Percentiles rank a stretch among this genome's conserved stretches.
Conservation (phyloP, 768 basidiomycete species). For the Favolaschia claudopus region DNA sequence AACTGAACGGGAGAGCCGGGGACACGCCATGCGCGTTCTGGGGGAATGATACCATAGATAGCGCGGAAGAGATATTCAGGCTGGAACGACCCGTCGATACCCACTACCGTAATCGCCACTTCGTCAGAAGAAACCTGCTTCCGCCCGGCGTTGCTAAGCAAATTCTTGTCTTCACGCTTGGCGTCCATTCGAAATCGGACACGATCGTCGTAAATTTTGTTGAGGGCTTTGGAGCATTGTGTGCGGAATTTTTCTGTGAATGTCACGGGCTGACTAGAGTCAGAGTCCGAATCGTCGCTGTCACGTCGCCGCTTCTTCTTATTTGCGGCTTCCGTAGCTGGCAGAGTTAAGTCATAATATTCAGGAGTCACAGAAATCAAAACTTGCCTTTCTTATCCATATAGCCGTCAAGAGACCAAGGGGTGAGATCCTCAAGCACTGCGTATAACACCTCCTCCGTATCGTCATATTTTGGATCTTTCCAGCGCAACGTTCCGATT, state of each 20-base stretch:
- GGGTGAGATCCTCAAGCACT: constrained; percentile 6
- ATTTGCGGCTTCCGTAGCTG: not conserved
- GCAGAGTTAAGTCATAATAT: not conserved
- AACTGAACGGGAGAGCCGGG: constrained; percentile 2
- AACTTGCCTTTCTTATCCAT: constrained; percentile 2
- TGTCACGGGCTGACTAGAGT: too few species aligned
- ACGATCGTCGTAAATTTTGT: not conserved
- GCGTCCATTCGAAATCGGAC: not conserved
- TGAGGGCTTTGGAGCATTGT: too few species aligned
- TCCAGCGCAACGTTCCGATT: constrained; percentile 8
- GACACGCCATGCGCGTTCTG: constrained; percentile 4
- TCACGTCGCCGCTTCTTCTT: too few species aligned
- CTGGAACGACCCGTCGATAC: not conserved
- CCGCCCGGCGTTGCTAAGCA: not conserved
- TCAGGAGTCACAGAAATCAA: not conserved
- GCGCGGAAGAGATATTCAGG: constrained; percentile 6
- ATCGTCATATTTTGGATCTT: not conserved
- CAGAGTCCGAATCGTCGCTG: too few species aligned
- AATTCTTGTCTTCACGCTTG: not conserved
- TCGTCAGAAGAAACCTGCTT: not conserved
- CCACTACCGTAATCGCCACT: constrained; percentile 2
- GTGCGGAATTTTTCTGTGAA: too few species aligned
- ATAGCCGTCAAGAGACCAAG: not conserved
- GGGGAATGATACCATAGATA: constrained; percentile 17
- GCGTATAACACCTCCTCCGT: constrained; percentile 1